A percentile compares a stretch with the other conserved stretches of the same genome.
Evolutionary conservation across 2,329 filamentous ascomycete genomes (phyloP).

Genomic region (Microdochium nivale): DNA sequence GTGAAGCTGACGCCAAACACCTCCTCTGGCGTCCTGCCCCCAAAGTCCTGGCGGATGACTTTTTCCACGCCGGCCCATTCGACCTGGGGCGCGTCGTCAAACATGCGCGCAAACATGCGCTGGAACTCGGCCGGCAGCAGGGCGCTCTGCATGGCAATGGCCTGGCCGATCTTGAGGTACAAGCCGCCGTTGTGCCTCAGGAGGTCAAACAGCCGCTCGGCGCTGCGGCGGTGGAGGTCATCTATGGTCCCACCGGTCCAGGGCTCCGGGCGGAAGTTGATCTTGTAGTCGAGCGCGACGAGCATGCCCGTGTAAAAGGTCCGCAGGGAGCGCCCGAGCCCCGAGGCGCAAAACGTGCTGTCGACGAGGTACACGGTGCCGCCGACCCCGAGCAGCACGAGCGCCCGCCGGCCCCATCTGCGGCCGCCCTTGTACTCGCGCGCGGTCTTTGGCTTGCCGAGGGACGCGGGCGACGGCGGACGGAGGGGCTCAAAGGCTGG

Average conservation of each 20-base stretch:
- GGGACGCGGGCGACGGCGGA: constrained; percentile 69
- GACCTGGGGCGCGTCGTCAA: constrained; percentile 94
- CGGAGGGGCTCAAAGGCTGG: constrained; percentile 55
- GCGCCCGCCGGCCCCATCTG: constrained; percentile 69
- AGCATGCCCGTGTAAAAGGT: constrained; percentile 75
- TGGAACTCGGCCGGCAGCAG: constrained; percentile 91
- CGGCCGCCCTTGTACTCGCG: constrained; percentile 63
- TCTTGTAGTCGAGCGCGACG: constrained; percentile 87
- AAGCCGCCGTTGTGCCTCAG: constrained; percentile 82
- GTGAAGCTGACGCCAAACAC: constrained; percentile 85
- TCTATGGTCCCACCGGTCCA: constrained; percentile 63
- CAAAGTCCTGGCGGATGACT: constrained; percentile 85
- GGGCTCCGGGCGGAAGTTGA: constrained; percentile 84
- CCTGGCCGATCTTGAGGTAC: constrained; percentile 96
- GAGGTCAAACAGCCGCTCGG: constrained; percentile 72
- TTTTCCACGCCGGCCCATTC: constrained; percentile 76
- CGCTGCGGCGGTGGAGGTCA: constrained; percentile 76
- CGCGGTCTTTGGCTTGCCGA: constrained; percentile 63
- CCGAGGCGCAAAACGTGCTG: constrained; percentile 67
- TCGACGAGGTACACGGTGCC: constrained; percentile 63
- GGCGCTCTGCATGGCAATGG: constrained; percentile 95
- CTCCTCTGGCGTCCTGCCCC: constrained; percentile 72
- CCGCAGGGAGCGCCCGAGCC: constrained; percentile 66
- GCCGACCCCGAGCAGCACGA: constrained; percentile 49
- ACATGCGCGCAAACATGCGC: constrained; percentile 93